These are phyloP conservation scores for Castanea crenata DNA, from an alignment of 306 rosid genomes.

Conservation along the genomic window DNA sequence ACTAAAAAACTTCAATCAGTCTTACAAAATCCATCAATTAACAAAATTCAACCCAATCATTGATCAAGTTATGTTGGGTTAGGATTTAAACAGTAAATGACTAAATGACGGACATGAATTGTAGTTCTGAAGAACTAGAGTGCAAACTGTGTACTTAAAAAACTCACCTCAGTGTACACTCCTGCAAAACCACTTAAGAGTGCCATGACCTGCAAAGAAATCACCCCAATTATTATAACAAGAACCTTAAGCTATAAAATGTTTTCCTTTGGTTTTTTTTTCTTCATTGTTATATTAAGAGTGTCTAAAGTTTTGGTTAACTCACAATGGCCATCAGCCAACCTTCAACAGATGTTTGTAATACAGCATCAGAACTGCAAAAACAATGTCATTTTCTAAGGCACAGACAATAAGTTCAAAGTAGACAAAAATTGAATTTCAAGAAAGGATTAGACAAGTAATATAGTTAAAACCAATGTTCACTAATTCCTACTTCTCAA, in stretches of 20 bases:
- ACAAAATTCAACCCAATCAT: background rate
- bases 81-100: background rate
- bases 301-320: slow-evolving; percentile 20
- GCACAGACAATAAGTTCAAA: slow-evolving; percentile 11
- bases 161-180: slow-evolving; percentile 87
- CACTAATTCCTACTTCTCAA: slow-evolving; percentile 12
- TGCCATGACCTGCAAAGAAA: slow-evolving; percentile 76
- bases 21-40: background rate
- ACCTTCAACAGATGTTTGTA: slow-evolving; percentile 92
- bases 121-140: slow-evolving; percentile 10
- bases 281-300: slow-evolving; percentile 11
- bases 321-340: slow-evolving; percentile 98
- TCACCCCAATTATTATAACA: slow-evolving; percentile 19
- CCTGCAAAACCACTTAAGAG: slow-evolving; percentile 98
- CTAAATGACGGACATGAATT: background rate
- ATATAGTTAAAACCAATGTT: background rate
- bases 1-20: background rate
- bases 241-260: slow-evolving; percentile 12
- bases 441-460: background rate
- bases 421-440: slow-evolving; percentile 3
- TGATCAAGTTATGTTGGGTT: slow-evolving; percentile 11
- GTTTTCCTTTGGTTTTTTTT: background rate
- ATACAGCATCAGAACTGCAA: slow-evolving; percentile 88
- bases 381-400: slow-evolving; percentile 12
- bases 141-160: slow-evolving; percentile 16